Evolutionary conservation across 768 basidiomycete genomes (phyloP).

Genomic region (Russula abietina): DNA sequence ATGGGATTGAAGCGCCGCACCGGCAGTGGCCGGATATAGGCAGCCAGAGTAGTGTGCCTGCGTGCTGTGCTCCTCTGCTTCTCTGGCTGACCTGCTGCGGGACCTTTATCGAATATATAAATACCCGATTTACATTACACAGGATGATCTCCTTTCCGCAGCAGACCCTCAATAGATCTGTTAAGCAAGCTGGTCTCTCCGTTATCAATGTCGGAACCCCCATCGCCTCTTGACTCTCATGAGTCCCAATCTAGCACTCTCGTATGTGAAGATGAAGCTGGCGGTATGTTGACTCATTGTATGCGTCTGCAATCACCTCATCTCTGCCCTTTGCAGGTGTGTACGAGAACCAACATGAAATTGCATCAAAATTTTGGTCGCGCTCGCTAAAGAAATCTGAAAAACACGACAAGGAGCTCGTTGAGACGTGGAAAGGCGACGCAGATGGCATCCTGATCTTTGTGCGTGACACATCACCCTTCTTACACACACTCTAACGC

Average conservation of each 20-base stretch:
- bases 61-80: too few relatives aligned
- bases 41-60: too few relatives aligned
- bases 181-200: too few relatives aligned
- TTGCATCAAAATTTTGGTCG: conserved; percentile 1
- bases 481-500: neutral
- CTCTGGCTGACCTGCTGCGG: too few relatives aligned
- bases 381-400: neutral
- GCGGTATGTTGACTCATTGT: neutral
- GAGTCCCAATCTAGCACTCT: neutral
- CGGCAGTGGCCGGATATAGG: too few relatives aligned
- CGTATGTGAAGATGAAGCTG: neutral
- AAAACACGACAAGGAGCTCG: conserved; percentile 4
- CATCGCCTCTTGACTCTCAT: neutral
- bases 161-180: too few relatives aligned
- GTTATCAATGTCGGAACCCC: neutral
- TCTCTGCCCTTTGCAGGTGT: neutral
- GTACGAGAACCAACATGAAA: conserved; percentile 6
- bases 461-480: neutral
- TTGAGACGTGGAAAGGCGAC: conserved; percentile 3
- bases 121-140: too few relatives aligned
- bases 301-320: neutral
- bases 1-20: too few relatives aligned
- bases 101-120: too few relatives aligned
- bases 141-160: too few relatives aligned
- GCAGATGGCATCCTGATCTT: conserved; percentile 12